Conservation (phyloP, 2,329 filamentous ascomycete genomes). For the Fusarium setosum region DNA sequence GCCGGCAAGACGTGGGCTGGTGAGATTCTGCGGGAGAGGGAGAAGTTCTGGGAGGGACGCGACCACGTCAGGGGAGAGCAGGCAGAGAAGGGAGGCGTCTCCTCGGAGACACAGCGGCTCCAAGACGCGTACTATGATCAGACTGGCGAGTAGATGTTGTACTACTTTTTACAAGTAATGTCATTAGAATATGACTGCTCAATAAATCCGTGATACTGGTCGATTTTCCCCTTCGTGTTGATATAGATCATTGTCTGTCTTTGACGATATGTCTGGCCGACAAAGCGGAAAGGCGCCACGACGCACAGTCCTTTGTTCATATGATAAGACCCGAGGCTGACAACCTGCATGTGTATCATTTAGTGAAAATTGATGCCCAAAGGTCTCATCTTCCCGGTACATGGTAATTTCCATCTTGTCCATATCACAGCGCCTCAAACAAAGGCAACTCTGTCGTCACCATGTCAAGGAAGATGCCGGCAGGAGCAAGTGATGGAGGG, state of each 20-base stretch:
- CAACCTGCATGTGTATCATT: not conserved
- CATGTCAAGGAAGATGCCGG: not conserved
- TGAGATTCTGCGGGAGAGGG: constrained; percentile 79
- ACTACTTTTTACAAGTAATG: not conserved
- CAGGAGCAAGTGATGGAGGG: not conserved
- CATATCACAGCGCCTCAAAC: not conserved
- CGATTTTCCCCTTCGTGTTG: not conserved
- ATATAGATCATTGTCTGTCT: not conserved
- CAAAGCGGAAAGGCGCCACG: not conserved
- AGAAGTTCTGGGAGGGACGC: constrained; percentile 74
- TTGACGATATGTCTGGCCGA: not conserved
- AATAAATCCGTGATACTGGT: not conserved
- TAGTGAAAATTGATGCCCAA: constrained; percentile 1
- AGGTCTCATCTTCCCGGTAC: not conserved
- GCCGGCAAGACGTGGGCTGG: constrained; percentile 85
- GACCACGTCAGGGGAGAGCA: constrained; percentile 58
- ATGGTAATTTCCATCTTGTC: not conserved
- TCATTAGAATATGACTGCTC: not conserved
- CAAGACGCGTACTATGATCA: constrained; percentile 36
- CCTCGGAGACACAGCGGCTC: constrained; percentile 37
- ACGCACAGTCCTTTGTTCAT: not conserved
- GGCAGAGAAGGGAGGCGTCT: constrained; percentile 53
- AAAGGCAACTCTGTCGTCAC: not conserved
- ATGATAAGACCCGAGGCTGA: not conserved
- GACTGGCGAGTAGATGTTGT: not conserved